Evolutionary conservation across 768 basidiomycete species (phyloP).

Genomic region (Trametes sanguinea): DNA sequence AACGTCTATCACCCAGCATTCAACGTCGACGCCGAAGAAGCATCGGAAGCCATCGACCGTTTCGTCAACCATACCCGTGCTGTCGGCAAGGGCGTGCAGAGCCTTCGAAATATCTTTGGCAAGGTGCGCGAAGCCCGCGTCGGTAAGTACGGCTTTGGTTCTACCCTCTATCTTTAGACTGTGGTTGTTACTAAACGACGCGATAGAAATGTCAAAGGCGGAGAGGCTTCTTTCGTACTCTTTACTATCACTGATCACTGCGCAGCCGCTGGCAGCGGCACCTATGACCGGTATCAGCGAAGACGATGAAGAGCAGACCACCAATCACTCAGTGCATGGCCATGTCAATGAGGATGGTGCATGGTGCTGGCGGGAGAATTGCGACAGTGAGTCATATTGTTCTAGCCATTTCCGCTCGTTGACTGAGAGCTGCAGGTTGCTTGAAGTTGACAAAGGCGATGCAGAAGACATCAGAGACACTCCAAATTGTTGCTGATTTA

Average conservation of each 20-base stretch:
- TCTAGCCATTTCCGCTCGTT: background rate
- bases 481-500: slow-evolving; percentile 75
- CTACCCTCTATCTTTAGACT: background rate
- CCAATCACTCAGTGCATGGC: slow-evolving; percentile 42
- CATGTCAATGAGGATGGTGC: slow-evolving; percentile 71
- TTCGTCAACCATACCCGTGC: slow-evolving; percentile 70
- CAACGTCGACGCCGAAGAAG: slow-evolving; percentile 78
- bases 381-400: slow-evolving; percentile 50
- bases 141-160: slow-evolving; percentile 43
- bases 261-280: slow-evolving; percentile 57
- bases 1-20: slow-evolving; percentile 84
- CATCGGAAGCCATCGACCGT: slow-evolving; percentile 53
- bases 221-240: slow-evolving; percentile 75
- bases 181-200: background rate
- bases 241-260: slow-evolving; percentile 72
- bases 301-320: slow-evolving; percentile 50
- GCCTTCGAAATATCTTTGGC: slow-evolving; percentile 61
- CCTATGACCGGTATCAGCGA: slow-evolving; percentile 42
- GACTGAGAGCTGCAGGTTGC: slow-evolving; percentile 51
- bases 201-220: slow-evolving; percentile 73
- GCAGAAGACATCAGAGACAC: slow-evolving; percentile 70
- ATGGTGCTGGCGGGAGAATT: slow-evolving; percentile 86
- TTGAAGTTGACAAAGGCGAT: slow-evolving; percentile 76
- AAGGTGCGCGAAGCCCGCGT: slow-evolving; percentile 65
- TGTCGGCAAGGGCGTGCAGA: slow-evolving; percentile 69